Conservation (phyloP, 371 early-diverging fungal species). For the Mucor indicus region DNA sequence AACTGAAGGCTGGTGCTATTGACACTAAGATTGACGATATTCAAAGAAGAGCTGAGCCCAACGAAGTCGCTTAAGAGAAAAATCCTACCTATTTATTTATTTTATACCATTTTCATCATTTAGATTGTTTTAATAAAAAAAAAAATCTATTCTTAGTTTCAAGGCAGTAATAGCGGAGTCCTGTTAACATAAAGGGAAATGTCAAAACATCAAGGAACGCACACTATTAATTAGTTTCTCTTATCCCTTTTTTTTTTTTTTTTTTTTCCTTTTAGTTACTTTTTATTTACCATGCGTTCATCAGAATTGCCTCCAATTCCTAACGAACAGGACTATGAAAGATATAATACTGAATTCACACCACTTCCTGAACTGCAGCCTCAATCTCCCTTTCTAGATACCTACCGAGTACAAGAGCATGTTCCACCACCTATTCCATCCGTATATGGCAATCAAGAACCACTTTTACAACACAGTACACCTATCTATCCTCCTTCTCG, state of each 20-base stretch:
- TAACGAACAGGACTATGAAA: conserved; percentile 21
- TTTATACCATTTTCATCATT: no score
- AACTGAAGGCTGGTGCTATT: conserved; percentile 2
- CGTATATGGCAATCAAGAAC: conserved; percentile 26
- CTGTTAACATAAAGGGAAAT: no score
- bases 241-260: neutral
- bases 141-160: no score
- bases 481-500: conserved; percentile 10
- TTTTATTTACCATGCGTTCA: conserved; percentile 15
- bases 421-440: conserved; percentile 7
- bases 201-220: no score
- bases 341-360: conserved; percentile 44
- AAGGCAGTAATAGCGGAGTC: no score
- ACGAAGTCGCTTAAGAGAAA: no score
- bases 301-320: conserved; percentile 10
- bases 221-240: neutral
- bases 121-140: neutral
- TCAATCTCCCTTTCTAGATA: conserved; percentile 40
- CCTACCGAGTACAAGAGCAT: conserved; percentile 21
- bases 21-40: conserved; percentile 13
- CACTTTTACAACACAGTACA: conserved; percentile 26
- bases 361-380: conserved; percentile 33
- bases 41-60: conserved; percentile 3
- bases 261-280: neutral
- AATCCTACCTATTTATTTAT: no score